These are phyloP conservation scores for Lactifluus rugatus DNA, from an alignment of 768 basidiomycete species.

Conservation along the genomic window DNA sequence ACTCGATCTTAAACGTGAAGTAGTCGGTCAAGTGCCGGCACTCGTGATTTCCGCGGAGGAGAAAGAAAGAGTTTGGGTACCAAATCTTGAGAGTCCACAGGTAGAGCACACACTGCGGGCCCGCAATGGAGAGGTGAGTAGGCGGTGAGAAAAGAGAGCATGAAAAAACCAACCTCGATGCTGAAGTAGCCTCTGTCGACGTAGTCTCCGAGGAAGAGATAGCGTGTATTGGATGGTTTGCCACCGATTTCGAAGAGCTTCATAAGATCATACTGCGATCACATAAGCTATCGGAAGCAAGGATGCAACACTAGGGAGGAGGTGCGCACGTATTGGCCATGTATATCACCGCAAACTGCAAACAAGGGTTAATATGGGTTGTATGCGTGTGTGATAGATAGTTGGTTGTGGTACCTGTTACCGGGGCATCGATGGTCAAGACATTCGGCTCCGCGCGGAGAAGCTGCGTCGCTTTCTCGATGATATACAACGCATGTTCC, in stretches of 20 bases:
- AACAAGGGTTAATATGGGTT: not conserved
- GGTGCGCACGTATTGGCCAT: slow-evolving; percentile 90
- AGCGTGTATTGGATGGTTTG: slow-evolving; percentile 61
- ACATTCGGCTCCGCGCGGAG: slow-evolving; percentile 82
- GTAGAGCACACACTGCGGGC: slow-evolving; percentile 85
- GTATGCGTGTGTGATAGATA: not conserved
- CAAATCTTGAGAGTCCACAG: slow-evolving; percentile 98
- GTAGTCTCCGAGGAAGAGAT: slow-evolving; percentile 68
- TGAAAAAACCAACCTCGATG: slow-evolving; percentile 42
- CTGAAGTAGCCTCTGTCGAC: slow-evolving; percentile 72
- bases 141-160: not conserved
- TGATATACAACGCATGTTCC: slow-evolving; percentile 90
- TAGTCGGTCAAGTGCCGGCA: slow-evolving; percentile 98
- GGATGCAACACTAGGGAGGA: not conserved
- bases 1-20: slow-evolving; percentile 98
- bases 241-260: slow-evolving; percentile 75
- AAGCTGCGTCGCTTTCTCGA: slow-evolving; percentile 74
- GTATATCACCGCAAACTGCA: slow-evolving; percentile 82
- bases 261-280: slow-evolving; percentile 59
- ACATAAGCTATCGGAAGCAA: not conserved
- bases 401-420: slow-evolving; percentile 57
- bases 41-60: slow-evolving; percentile 97
- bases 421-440: slow-evolving; percentile 89
- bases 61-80: slow-evolving; percentile 95
- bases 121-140: slow-evolving; percentile 8